Evolutionary conservation across 208 protist species (phyloP).

Genomic region (Herpetomonas tarakana): DNA sequence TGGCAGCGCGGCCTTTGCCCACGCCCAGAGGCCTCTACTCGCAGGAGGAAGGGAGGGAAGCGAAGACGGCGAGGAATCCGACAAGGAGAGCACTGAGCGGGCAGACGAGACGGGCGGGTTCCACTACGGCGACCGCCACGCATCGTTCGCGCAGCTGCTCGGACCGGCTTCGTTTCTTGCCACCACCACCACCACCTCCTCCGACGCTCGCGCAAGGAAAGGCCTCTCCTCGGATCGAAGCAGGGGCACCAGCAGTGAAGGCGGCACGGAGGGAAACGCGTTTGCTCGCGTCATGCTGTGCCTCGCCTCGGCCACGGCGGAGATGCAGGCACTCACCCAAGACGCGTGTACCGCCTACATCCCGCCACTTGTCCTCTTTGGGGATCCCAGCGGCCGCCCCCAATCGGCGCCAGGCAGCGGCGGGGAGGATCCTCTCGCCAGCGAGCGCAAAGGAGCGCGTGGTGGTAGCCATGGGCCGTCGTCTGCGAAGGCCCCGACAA

Average conservation of each 20-base stretch:
- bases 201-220: background rate
- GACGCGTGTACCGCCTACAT: conserved; percentile 34
- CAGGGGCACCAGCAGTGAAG: background rate
- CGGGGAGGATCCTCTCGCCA: conserved; percentile 9
- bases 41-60: too few species aligned
- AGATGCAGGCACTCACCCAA: conserved; percentile 44
- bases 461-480: too few species aligned
- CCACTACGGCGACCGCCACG: background rate
- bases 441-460: conserved; percentile 4
- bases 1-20: background rate
- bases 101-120: too few species aligned
- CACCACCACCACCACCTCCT: background rate
- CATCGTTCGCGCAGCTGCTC: background rate
- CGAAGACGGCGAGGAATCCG: too few species aligned
- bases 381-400: conserved; percentile 25
- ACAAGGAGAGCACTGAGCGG: too few species aligned
- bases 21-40: background rate
- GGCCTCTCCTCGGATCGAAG: background rate
- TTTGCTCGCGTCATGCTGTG: background rate
- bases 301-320: conserved; percentile 5
- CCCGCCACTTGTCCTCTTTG: conserved; percentile 45
- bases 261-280: background rate
- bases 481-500: too few species aligned
- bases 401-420: conserved; percentile 5
- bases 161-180: background rate